Evolutionary conservation across 371 early-diverging fungal genomes (phyloP).

Genomic region (Blakeslea trispora): DNA sequence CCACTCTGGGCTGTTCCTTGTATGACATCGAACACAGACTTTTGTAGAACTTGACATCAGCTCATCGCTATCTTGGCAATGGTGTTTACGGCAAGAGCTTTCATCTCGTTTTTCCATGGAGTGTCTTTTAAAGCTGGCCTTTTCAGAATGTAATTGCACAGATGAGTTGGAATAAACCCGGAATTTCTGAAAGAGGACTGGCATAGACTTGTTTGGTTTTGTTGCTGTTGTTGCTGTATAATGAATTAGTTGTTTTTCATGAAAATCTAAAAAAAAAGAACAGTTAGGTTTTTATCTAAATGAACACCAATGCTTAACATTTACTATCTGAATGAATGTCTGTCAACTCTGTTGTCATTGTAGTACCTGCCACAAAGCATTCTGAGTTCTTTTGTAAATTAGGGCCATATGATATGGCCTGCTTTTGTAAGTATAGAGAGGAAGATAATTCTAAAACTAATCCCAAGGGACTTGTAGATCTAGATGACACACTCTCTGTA

Average conservation of each 20-base stretch:
- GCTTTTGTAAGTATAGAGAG: background rate
- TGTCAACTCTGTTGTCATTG: background rate
- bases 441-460: no score
- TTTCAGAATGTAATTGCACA: background rate
- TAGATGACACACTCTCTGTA: background rate
- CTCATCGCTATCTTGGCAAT: background rate
- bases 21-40: constrained; percentile 68
- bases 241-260: no score
- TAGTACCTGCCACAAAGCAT: background rate
- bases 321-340: no score
- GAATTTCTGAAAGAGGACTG: constrained; percentile 6
- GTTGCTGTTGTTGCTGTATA: no score
- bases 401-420: no score
- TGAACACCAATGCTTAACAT: no score
- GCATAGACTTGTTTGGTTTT: background rate
- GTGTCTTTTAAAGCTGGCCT: background rate
- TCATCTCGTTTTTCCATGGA: no score
- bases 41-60: constrained; percentile 23
- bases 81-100: background rate
- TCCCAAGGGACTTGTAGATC: background rate
- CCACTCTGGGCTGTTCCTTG: constrained; percentile 78
- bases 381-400: background rate
- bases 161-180: background rate
- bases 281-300: no score
- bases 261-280: no score